A percentile compares a stretch with the other conserved stretches of the same genome.
phyloP scores from a whole-genome alignment of 805 yeast genomes.

The Jamesozyma lodderae region DNA sequence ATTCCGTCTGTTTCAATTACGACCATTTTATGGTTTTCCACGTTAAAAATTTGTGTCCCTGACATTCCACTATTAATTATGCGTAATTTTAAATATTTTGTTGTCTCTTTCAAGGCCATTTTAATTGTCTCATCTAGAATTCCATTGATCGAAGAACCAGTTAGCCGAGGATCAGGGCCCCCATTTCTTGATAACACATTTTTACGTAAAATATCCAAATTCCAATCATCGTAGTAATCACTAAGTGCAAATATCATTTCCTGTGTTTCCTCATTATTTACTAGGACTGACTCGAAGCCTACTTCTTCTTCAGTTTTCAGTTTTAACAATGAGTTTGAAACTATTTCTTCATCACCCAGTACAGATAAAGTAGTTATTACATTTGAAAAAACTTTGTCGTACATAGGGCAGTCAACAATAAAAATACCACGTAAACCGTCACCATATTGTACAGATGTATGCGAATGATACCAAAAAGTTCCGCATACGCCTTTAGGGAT shows the following conservation, averaged over 20 bases:
- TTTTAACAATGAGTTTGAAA: neutral
- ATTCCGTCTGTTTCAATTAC: conserved; percentile 56
- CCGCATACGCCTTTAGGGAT: conserved; percentile 38
- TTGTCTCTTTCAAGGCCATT: conserved; percentile 35
- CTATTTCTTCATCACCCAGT: conserved; percentile 1
- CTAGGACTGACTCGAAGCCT: too few species aligned
- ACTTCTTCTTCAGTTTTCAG: neutral
- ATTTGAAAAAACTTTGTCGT: conserved; percentile 30
- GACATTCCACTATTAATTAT: conserved; percentile 50
- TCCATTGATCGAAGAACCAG: conserved; percentile 23
- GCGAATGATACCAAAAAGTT: conserved; percentile 52
- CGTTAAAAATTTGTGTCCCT: conserved; percentile 44
- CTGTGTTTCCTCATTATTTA: conserved; percentile 33
- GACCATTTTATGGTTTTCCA: conserved; percentile 45
- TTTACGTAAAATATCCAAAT: conserved; percentile 33
- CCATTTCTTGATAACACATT: conserved; percentile 15
- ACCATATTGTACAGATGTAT: conserved; percentile 40
- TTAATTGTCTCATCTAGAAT: conserved; percentile 7
- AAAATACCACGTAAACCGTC: conserved; percentile 44
- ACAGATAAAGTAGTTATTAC: conserved; percentile 6
- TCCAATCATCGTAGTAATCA: conserved; percentile 51
- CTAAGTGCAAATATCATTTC: conserved; percentile 48
- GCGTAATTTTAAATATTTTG: conserved; percentile 38
- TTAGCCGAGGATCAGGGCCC: conserved; percentile 23
- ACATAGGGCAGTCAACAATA: conserved; percentile 43